Conservation (phyloP, 2,329 filamentous ascomycete genomes). For the Ophiostoma sp. region DNA sequence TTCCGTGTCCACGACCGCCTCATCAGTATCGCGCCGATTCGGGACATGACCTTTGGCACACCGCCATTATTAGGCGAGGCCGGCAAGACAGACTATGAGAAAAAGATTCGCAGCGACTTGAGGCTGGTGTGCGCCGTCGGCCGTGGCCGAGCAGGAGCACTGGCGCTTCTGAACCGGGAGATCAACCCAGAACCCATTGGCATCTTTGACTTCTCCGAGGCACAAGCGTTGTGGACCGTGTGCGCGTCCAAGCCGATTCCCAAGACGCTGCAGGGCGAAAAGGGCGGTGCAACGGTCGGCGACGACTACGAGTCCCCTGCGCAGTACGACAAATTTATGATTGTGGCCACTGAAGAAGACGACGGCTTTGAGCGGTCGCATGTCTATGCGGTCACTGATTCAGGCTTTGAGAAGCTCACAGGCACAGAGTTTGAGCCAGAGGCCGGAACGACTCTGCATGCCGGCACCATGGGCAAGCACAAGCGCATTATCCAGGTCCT, state of each 20-base stretch:
- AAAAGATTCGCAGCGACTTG: slow-evolving; percentile 56
- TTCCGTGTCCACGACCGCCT: slow-evolving; percentile 79
- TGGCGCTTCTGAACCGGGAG: slow-evolving; percentile 76
- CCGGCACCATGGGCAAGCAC: slow-evolving; percentile 77
- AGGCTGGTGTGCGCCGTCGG: slow-evolving; percentile 64
- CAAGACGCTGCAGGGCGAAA: slow-evolving; percentile 56
- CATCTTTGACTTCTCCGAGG: slow-evolving; percentile 70
- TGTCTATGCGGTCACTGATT: slow-evolving; percentile 72
- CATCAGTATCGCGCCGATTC: slow-evolving; percentile 76
- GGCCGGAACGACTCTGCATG: slow-evolving; percentile 82
- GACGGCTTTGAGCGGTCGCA: slow-evolving; percentile 71
- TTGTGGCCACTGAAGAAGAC: slow-evolving; percentile 71
- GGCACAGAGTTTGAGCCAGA: slow-evolving; percentile 91
- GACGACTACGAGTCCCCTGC: slow-evolving; percentile 60
- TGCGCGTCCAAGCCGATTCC: slow-evolving; percentile 66
- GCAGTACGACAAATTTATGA: slow-evolving; percentile 76
- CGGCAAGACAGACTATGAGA: slow-evolving; percentile 43
- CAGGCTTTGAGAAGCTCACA: slow-evolving; percentile 71
- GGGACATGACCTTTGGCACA: slow-evolving; percentile 69
- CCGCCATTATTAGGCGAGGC: slow-evolving; percentile 46
- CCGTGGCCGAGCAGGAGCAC: slow-evolving; percentile 62
- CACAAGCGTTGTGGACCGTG: slow-evolving; percentile 79
- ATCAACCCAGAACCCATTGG: slow-evolving; percentile 73
- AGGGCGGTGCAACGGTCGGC: slow-evolving; percentile 50
- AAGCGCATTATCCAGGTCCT: slow-evolving; percentile 85